Evolutionary conservation across 2,329 filamentous ascomycete species (phyloP), one percentile per base, ranked within the genome.

Genomic region (Dactylellina drechsleri): DNA sequence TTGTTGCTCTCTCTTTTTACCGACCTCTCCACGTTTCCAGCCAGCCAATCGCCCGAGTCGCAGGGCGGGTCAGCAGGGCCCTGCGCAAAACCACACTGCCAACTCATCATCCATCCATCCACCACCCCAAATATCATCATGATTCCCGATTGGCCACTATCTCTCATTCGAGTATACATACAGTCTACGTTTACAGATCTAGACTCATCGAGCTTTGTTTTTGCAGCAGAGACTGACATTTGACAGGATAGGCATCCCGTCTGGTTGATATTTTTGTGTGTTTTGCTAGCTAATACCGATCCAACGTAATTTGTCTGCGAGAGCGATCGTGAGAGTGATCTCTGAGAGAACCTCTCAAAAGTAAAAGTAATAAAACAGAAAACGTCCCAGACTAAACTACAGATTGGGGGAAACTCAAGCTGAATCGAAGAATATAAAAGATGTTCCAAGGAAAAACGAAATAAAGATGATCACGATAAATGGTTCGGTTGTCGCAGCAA

Each of bases 21-120:
- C 23, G 23, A 23, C 31, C 5, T 10, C 31, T 36, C 31, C 31
- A 36, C 31, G 31, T 36, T 36, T 36, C 31, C 10, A 36, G 31
- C 31, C 64, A 56, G 47, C 65, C 65, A 68, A 68, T 68, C 7
- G 56, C 45, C 47, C 65, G 36, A 49, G 56, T 68, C 65, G 60
- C 65, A 61, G 31, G 56, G 65, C 49, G 13, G 10, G 20, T 36
- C 31, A 36, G 31, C 31, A 36, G 31, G 31, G 31, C 10, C 31
- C 31, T 36, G 31, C 31, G 31, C 31, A 36, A 10, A 36, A 62
- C 43, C 67, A 40, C 67, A 36, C 56, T 67, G 70, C 70, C 70
- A 74, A 67, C 62, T 67, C 62, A 74, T 67, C 50, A 66, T 23
- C 61, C 50, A 66, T 23, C 61, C 50, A n/a, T 28, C 50, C 20